Conservation (phyloP, 2,329 filamentous ascomycete species). For the Talaromyces funiculosus region DNA sequence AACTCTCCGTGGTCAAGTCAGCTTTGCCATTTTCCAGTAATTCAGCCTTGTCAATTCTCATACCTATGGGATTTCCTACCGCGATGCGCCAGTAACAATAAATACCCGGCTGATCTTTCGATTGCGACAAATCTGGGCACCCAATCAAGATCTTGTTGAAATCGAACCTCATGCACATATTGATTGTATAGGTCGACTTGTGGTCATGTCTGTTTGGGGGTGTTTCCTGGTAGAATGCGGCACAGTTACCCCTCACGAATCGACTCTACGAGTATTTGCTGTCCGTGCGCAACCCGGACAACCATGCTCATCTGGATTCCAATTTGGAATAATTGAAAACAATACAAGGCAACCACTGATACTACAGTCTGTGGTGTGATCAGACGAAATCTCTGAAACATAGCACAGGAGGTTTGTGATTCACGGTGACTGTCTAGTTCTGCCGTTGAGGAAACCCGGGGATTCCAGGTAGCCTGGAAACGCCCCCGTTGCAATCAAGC, state of each 20-base stretch:
- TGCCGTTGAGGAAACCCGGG: background rate
- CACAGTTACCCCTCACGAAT: background rate
- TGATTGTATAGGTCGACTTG: background rate
- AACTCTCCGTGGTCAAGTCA: background rate
- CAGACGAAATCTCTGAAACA: background rate
- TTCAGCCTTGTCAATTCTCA: constrained; percentile 1
- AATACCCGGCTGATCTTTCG: background rate
- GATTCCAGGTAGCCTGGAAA: background rate
- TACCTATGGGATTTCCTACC: background rate
- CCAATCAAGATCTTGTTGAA: background rate
- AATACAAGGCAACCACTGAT: constrained; percentile 1
- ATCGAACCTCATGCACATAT: background rate
- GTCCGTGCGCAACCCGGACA: background rate
- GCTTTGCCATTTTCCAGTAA: background rate
- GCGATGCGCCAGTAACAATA: background rate
- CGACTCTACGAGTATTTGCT: background rate
- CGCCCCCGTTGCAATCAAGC: background rate
- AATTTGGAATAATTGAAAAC: background rate
- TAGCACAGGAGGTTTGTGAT: background rate
- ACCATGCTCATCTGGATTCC: background rate
- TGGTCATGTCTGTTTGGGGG: background rate
- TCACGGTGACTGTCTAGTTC: background rate
- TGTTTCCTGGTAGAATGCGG: background rate
- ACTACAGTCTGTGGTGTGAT: background rate
- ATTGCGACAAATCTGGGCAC: background rate